These are phyloP conservation scores for Termitomyces sp. DNA, from an alignment of 768 basidiomycete genomes.

Conservation along the genomic window DNA sequence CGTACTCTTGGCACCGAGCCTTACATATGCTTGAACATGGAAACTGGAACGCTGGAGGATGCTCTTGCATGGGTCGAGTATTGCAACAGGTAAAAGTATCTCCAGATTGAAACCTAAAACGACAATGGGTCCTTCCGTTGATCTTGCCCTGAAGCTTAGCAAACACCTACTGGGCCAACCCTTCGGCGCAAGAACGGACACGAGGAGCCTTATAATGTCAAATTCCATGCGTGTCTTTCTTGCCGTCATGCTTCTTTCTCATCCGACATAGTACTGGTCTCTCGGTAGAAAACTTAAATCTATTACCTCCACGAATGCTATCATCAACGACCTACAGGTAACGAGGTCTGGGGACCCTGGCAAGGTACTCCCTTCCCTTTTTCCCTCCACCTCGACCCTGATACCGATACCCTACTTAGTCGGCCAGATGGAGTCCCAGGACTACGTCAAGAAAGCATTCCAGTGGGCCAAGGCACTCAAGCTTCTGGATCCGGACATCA, in stretches of 20 bases:
- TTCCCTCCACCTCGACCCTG: background rate
- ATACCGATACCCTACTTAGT: constrained; percentile 24
- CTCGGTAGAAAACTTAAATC: constrained; percentile 16
- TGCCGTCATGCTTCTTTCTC: background rate
- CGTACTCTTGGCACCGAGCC: constrained; percentile 46
- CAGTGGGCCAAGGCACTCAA: constrained; percentile 59
- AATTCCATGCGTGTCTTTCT: constrained; percentile 13
- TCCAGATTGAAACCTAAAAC: background rate
- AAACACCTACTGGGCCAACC: constrained; percentile 46
- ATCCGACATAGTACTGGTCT: constrained; percentile 25
- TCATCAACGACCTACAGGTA: constrained; percentile 33
- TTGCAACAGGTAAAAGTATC: constrained; percentile 40
- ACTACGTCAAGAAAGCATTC: constrained; percentile 49
- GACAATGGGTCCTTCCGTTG: background rate
- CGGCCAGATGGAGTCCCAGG: constrained; percentile 48
- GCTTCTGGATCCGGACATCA: constrained; percentile 49
- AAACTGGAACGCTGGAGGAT: constrained; percentile 55
- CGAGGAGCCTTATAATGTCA: constrained; percentile 48
- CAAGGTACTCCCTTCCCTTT: constrained; percentile 25
- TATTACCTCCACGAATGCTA: background rate
- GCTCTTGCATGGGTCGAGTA: constrained; percentile 59
- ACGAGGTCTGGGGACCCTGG: constrained; percentile 55
- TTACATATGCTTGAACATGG: constrained; percentile 60
- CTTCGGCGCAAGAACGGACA: constrained; percentile 52
- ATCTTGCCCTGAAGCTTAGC: constrained; percentile 19